Conservation (phyloP, 192 early-diverging fungal genomes). For the Coemansia sp. region DNA sequence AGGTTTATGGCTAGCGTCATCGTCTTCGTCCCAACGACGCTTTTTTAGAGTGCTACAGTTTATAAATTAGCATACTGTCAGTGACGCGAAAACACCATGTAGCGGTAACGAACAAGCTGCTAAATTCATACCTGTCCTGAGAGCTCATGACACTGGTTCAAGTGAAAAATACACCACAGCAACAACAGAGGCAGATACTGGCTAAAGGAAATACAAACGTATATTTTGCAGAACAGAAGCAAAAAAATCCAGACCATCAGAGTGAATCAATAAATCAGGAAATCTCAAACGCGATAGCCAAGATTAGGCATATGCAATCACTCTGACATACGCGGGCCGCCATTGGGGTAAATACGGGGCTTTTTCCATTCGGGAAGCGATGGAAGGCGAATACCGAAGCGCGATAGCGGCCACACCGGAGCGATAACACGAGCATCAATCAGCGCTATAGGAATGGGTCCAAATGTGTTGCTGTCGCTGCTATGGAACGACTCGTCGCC, state of each 20-base stretch:
- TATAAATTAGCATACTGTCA: not conserved
- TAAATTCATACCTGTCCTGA: constrained; percentile 6
- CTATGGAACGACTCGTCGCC: constrained; percentile 84
- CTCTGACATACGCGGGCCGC: constrained; percentile 12
- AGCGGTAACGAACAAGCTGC: not conserved
- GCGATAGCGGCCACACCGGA: constrained; percentile 68
- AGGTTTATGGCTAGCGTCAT: not conserved
- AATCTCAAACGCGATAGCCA: not conserved
- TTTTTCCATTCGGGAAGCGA: constrained; percentile 46
- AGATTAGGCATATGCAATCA: not conserved
- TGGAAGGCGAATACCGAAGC: constrained; percentile 58
- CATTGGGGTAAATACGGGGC: constrained; percentile 35
- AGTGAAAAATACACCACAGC: too few species aligned
- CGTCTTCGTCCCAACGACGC: constrained; percentile 11
- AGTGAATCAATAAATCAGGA: not conserved
- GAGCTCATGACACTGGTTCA: constrained; percentile 5
- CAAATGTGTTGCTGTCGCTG: constrained; percentile 76
- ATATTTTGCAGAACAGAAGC: not conserved
- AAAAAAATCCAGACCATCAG: not conserved
- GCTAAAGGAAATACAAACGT: too few species aligned
- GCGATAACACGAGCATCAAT: constrained; percentile 59
- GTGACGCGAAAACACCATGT: not conserved
- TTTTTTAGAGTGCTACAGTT: constrained; percentile 8
- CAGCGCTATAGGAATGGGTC: constrained; percentile 71
- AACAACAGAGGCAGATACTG: too few species aligned